A percentile compares a stretch with the other conserved stretches of the same genome.
These are phyloP conservation scores for Posidonia australis DNA, from an alignment of 106 monocot species.

Conservation along the genomic window DNA sequence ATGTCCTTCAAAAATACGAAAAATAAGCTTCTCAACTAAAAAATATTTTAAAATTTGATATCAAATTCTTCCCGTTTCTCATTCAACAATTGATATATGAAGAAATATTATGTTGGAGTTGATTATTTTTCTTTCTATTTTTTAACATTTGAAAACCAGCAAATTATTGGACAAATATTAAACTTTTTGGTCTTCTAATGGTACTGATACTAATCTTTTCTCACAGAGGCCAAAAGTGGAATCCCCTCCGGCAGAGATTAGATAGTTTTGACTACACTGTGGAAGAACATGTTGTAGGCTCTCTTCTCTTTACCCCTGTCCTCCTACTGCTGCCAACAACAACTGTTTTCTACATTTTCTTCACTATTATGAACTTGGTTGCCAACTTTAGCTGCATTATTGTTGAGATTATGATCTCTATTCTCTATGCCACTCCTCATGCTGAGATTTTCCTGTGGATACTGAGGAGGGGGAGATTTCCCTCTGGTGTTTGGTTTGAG, in stretches of 20 bases:
- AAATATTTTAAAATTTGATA: too few relatives aligned
- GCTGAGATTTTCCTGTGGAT: slow-evolving; percentile 67
- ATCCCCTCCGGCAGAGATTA: slow-evolving; percentile 81
- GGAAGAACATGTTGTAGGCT: slow-evolving; percentile 94
- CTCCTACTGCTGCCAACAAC: slow-evolving; percentile 87
- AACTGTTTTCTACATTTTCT: slow-evolving; percentile 87
- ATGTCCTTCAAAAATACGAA: too few relatives aligned
- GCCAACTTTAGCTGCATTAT: slow-evolving; percentile 26
- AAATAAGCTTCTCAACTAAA: too few relatives aligned
- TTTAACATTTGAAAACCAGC: background rate
- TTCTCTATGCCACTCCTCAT: slow-evolving; percentile 64
- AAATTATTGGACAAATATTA: slow-evolving; percentile 2
- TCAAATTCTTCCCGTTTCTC: too few relatives aligned
- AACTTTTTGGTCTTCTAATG: background rate
- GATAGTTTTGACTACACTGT: slow-evolving; percentile 85
- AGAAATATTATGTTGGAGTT: too few relatives aligned
- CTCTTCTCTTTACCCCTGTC: slow-evolving; percentile 77
- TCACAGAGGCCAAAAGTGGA: slow-evolving; percentile 89
- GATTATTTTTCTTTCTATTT: too few relatives aligned
- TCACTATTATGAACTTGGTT: slow-evolving; percentile 47
- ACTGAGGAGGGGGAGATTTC: slow-evolving; percentile 45
- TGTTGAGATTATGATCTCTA: slow-evolving; percentile 47
- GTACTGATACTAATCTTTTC: background rate
- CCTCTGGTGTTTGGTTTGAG: slow-evolving; percentile 76
- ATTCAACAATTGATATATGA: too few relatives aligned